Conservation (phyloP, 306 rosid genomes). For the Inga leiocalycina region DNA sequence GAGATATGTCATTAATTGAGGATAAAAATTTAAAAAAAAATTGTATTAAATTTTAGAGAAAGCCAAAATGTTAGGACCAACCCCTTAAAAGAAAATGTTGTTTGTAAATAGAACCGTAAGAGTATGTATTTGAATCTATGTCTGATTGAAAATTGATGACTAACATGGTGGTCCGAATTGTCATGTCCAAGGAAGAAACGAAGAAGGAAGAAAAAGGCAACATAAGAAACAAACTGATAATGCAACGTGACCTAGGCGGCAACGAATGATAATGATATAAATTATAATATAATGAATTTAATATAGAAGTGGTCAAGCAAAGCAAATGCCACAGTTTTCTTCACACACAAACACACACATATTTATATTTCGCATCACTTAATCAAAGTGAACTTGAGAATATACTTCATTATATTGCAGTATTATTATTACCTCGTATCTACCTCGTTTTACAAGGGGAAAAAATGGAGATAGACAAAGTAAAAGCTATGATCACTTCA, state of each 20-base stretch:
- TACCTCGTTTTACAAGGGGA: not conserved
- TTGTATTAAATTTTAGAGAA: too few species aligned
- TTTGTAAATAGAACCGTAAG: too few species aligned
- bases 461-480: not conserved
- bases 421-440: not conserved
- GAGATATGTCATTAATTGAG: too few species aligned
- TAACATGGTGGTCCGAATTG: not conserved
- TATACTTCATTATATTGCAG: not conserved
- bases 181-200: not conserved
- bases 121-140: too few species aligned
- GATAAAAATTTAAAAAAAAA: too few species aligned
- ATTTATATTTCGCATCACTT: not conserved
- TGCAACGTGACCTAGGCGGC: not conserved
- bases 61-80: too few species aligned
- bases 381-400: not conserved
- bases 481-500: not conserved
- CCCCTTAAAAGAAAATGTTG: too few species aligned
- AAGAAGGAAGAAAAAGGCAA: not conserved
- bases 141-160: not conserved
- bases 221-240: not conserved
- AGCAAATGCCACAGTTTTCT: not conserved
- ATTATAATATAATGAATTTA: too few species aligned
- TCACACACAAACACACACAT: not conserved
- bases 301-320: not conserved
- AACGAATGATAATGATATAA: not conserved